phyloP scores from a whole-genome alignment of 2,329 filamentous ascomycete genomes.

The Pseudocercospora eumusae region DNA sequence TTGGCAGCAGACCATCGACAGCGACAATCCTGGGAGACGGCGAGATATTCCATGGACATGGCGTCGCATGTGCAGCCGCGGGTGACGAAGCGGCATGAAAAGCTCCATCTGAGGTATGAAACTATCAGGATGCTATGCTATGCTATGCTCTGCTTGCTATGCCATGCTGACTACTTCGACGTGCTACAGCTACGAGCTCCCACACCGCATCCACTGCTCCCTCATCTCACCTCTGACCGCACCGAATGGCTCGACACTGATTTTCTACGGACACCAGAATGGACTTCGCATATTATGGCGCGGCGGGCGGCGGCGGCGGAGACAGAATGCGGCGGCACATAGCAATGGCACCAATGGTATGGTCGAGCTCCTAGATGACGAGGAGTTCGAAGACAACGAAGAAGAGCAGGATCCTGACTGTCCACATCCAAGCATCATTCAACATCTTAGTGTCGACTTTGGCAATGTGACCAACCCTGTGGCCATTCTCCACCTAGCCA shows the following conservation, averaged over 20 bases:
- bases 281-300: conserved; percentile 63
- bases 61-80: conserved; percentile 31
- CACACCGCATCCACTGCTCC: conserved; percentile 58
- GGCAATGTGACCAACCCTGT: conserved; percentile 55
- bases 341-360: conserved; percentile 41
- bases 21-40: conserved; percentile 14
- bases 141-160: too few species aligned
- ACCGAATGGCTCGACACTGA: conserved; percentile 62
- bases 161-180: conserved; percentile 13
- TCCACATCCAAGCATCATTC: conserved; percentile 57
- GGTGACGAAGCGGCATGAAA: conserved; percentile 36
- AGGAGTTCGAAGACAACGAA: conserved; percentile 57
- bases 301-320: conserved; percentile 50
- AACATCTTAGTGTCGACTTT: conserved; percentile 57
- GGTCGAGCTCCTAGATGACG: conserved; percentile 46
- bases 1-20: conserved; percentile 10
- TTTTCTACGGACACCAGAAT: conserved; percentile 61
- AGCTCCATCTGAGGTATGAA: conserved; percentile 39
- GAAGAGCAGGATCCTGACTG: conserved; percentile 60
- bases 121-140: not conserved
- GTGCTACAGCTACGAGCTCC: conserved; percentile 58
- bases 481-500: conserved; percentile 41
- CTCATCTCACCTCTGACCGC: conserved; percentile 60
- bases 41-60: not conserved
- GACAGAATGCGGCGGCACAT: conserved; percentile 10